These are phyloP conservation scores for Pythium phragmiticola DNA, from an alignment of 352 stramenopile species.

Conservation along the genomic window DNA sequence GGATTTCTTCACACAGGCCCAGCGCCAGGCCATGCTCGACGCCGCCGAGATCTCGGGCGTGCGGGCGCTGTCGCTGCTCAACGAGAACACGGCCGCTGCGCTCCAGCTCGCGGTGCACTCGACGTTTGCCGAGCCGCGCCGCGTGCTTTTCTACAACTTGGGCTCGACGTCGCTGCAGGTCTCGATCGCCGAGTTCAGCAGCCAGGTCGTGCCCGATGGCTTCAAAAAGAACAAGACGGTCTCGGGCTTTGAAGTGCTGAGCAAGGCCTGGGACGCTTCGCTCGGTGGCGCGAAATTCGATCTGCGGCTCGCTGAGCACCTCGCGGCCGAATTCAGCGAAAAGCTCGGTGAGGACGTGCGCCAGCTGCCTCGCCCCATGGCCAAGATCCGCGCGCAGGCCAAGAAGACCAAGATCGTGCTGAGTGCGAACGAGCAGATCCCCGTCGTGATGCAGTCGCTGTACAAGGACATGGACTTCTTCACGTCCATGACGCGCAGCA, in stretches of 20 bases:
- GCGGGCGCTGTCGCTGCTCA: constrained; percentile 95
- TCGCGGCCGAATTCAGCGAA: constrained; percentile 93
- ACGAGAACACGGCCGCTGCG: constrained; percentile 97
- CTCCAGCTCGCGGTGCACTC: constrained; percentile 96
- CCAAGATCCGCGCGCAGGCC: constrained; percentile 93
- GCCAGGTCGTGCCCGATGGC: constrained; percentile 77
- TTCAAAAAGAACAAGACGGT: constrained; percentile 94
- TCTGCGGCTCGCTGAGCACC: constrained; percentile 90
- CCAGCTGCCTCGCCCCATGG: constrained; percentile 88
- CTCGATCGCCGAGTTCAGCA: constrained; percentile 85
- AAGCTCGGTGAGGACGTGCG: constrained; percentile 93
- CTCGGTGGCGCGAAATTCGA: constrained; percentile 93
- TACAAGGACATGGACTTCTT: constrained; percentile 95
- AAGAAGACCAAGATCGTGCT: constrained; percentile 98
- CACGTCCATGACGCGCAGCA: constrained; percentile 84
- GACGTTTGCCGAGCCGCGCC: constrained; percentile 83
- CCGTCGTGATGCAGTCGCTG: constrained; percentile 92
- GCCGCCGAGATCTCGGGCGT: constrained; percentile 94
- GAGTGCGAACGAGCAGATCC: constrained; percentile 96
- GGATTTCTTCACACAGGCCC: constrained; percentile 93
- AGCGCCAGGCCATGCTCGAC: constrained; percentile 93
- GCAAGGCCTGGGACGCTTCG: constrained; percentile 92
- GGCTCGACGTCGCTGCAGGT: constrained; percentile 92
- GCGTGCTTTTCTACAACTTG: constrained; percentile 98
- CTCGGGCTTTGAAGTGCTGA: constrained; percentile 89